These are phyloP conservation scores for Plasmodium adleri DNA, from an alignment of 169 alveolate species.

Conservation along the genomic window DNA sequence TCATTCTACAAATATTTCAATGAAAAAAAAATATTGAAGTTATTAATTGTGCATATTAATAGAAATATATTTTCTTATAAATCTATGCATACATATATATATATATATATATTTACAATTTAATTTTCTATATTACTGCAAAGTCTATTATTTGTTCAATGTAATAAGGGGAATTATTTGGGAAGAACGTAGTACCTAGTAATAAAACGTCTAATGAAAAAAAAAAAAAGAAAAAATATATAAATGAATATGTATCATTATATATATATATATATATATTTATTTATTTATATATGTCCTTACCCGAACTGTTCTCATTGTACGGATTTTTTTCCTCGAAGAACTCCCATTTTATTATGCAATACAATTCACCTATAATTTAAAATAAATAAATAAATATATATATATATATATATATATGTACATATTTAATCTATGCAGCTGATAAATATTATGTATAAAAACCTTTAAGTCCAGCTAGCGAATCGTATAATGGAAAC, in stretches of 20 bases:
- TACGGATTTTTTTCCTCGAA: constrained; percentile 77
- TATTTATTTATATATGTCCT: not conserved
- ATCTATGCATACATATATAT: not conserved
- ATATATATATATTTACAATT: not conserved
- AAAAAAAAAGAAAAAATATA: constrained; percentile 5
- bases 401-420: constrained; percentile 2
- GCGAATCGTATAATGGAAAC: constrained; percentile 76
- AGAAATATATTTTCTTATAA: not conserved
- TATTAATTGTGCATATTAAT: not conserved
- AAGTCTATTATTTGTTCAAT: constrained; percentile 74
- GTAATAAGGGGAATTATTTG: constrained; percentile 44
- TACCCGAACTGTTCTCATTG: constrained; percentile 76
- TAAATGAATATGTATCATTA: too few species aligned
- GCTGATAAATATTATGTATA: not conserved
- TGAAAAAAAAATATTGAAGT: not conserved
- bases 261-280: not conserved
- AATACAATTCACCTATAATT: constrained; percentile 63
- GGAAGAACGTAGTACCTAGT: constrained; percentile 68
- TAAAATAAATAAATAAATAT: not conserved
- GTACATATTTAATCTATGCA: not conserved
- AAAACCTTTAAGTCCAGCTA: constrained; percentile 69
- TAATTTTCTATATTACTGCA: constrained; percentile 39
- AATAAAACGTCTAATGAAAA: constrained; percentile 39
- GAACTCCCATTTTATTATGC: constrained; percentile 74
- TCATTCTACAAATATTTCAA: constrained; percentile 45